Base-by-base conservation (phyloP, 2,329 filamentous ascomycete genomes). In the Ophiostoma piceae region DNA sequence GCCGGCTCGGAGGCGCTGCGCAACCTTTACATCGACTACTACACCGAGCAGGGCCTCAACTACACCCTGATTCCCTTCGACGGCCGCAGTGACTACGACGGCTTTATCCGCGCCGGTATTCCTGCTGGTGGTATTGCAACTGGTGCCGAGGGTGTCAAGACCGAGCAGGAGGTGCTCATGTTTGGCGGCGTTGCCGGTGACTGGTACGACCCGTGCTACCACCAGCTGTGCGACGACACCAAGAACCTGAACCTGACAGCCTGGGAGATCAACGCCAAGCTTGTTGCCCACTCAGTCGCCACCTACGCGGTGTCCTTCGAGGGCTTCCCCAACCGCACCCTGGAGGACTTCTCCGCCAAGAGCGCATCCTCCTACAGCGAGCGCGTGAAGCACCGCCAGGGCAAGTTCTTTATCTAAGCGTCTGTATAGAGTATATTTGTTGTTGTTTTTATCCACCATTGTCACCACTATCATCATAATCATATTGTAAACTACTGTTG, bases 61-160 rank as follows among this genome's bases (percentile, higher is more conserved):
- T 89, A 88, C 76, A 90, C 87, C 0, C 87, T 90, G 71, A 91
- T 91, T 37, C 85, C 87, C 1, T 94, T 95, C 74, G 89, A 92
- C 74, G 91, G 91, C 7, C 88, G 91, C 71, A 92, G 88, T 73
- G 92, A 95, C 78, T 94, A 94, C 75, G 90, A 88, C 67, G 89
- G 87, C 1, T 94, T 94, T 80, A 89, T 93, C 75, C 83, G 86
- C 47, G 84, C 86, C 70, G 89, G 89, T 2, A 92, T 94, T 60
- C 89, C 91, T 0, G 87, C 87, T 0, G 90, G 91, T 32, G 91
- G 91, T 39, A 87, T 94, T 72, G 90, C 90, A 69, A 92, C 91
- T 1, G 91, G 91, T 54, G 91, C 91, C 1, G 91, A 94, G 78
- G 89, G 85, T 14, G 78, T 91, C 79, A 94, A 93, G 85, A 92